phyloP scores from a whole-genome alignment of 352 stramenopile species.

The Saprolegnia diclina region DNA sequence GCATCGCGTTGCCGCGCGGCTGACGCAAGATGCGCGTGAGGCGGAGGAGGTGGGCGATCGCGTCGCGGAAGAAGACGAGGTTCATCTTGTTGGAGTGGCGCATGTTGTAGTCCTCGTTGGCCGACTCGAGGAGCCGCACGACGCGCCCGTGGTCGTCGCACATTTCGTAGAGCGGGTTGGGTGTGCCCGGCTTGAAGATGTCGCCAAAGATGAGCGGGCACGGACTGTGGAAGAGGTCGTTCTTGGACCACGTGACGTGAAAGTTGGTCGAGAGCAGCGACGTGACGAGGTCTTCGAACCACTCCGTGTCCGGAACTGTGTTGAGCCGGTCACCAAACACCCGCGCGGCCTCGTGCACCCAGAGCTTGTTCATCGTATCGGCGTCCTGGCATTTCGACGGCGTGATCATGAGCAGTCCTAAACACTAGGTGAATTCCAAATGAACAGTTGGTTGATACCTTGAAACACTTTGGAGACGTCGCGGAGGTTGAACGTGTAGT shows the following conservation, averaged over 20 bases:
- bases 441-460: constrained; percentile 32
- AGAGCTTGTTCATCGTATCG: constrained; percentile 85
- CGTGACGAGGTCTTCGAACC: constrained; percentile 87
- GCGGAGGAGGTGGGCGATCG: constrained; percentile 83
- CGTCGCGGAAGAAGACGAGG: constrained; percentile 93
- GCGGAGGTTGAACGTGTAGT: constrained; percentile 95
- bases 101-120: constrained; percentile 93
- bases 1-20: constrained; percentile 92
- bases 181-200: constrained; percentile 82
- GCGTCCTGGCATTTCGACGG: constrained; percentile 66
- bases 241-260: constrained; percentile 64
- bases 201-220: constrained; percentile 90
- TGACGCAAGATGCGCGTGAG: constrained; percentile 89
- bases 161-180: constrained; percentile 78
- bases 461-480: constrained; percentile 96
- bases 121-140: constrained; percentile 85
- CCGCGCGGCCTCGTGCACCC: constrained; percentile 88
- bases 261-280: constrained; percentile 75
- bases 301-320: constrained; percentile 77
- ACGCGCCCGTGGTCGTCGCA: constrained; percentile 76
- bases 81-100: constrained; percentile 93
- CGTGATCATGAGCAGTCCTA: constrained; percentile 88
- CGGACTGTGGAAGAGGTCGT: constrained; percentile 81
- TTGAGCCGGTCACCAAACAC: constrained; percentile 94
- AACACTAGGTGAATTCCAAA: too few relatives aligned